phyloP scores from a whole-genome alignment of 345 rosid genomes.

The Noccaea bulbosa region DNA sequence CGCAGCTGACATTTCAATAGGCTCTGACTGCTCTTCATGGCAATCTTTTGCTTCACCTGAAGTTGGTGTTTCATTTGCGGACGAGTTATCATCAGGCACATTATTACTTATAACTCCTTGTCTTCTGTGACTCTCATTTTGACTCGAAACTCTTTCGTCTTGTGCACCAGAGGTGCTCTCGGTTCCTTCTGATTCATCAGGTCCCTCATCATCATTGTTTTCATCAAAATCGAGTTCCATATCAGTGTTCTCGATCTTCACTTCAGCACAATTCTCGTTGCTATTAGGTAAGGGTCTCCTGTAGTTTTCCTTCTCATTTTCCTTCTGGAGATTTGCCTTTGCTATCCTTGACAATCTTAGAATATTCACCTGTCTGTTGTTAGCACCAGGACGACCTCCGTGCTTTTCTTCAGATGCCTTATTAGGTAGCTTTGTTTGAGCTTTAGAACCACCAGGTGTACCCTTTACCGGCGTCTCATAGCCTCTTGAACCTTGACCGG shows the following conservation, averaged over 20 bases:
- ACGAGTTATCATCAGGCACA: slow-evolving; percentile 46
- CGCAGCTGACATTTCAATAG: slow-evolving; percentile 59
- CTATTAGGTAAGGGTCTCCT: slow-evolving; percentile 76
- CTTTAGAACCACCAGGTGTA: slow-evolving; percentile 59
- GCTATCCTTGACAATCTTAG: slow-evolving; percentile 94
- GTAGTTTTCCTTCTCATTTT: slow-evolving; percentile 97
- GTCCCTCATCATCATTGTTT: slow-evolving; percentile 72
- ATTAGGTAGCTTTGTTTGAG: slow-evolving; percentile 60
- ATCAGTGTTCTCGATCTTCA: slow-evolving; percentile 89
- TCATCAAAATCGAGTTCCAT: slow-evolving; percentile 99
- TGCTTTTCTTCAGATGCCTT: slow-evolving; percentile 67
- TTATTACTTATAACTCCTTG: slow-evolving; percentile 51
- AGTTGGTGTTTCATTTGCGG: slow-evolving; percentile 47
- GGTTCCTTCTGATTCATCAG: slow-evolving; percentile 72
- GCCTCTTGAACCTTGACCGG: slow-evolving; percentile 53
- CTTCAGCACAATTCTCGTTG: slow-evolving; percentile 81
- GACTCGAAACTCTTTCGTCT: slow-evolving; percentile 47
- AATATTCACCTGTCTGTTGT: slow-evolving; percentile 74
- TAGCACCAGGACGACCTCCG: slow-evolving; percentile 62
- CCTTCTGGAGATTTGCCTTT: slow-evolving; percentile 84
- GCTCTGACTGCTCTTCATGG: slow-evolving; percentile 66
- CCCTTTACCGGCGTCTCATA: slow-evolving; percentile 71
- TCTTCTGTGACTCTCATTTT: slow-evolving; percentile 47
- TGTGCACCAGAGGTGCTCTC: slow-evolving; percentile 51
- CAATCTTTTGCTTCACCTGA: slow-evolving; percentile 55